These are phyloP conservation scores for Bipolaris oryzae DNA, from an alignment of 2,329 filamentous ascomycete species.

Conservation along the genomic window DNA sequence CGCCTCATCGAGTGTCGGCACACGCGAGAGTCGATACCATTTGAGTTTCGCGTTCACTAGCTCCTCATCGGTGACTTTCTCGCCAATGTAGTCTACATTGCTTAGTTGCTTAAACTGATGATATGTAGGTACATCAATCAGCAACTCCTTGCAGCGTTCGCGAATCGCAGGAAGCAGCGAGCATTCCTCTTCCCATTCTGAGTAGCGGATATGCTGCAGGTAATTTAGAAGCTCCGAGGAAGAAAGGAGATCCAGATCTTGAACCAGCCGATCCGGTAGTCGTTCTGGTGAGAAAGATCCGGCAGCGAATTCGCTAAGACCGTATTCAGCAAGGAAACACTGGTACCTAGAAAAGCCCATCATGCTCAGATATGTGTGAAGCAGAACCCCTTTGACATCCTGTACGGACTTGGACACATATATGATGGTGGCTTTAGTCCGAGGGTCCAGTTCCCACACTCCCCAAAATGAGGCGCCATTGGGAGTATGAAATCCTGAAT, in stretches of 20 bases:
- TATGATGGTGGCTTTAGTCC: conserved; percentile 37
- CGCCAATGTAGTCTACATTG: conserved; percentile 45
- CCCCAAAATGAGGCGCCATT: conserved; percentile 44
- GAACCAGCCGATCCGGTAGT: conserved; percentile 36
- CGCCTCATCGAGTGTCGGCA: conserved; percentile 29
- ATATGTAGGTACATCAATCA: conserved; percentile 47
- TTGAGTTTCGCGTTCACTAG: conserved; percentile 41
- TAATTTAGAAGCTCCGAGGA: conserved; percentile 43
- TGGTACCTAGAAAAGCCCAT: conserved; percentile 44
- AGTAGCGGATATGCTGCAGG: conserved; percentile 43
- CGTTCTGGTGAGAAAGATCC: conserved; percentile 12
- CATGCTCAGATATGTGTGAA: conserved; percentile 46
- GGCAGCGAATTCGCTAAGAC: conserved; percentile 24
- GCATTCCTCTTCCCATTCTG: conserved; percentile 41
- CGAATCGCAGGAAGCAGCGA: conserved; percentile 37
- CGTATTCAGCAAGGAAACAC: conserved; percentile 43
- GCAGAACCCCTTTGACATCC: conserved; percentile 34
- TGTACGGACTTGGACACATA: conserved; percentile 47
- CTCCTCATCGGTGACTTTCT: conserved; percentile 34
- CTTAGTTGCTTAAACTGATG: conserved; percentile 44
- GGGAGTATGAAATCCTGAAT: conserved; percentile 48
- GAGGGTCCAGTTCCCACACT: conserved; percentile 41
- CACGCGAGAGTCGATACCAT: conserved; percentile 44
- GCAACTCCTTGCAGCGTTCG: conserved; percentile 37
- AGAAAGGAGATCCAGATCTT: conserved; percentile 44